Percentiles rank a stretch among this genome's conserved stretches.
phyloP scores from a whole-genome alignment of 257 asterid species.

The Solanum medicagineum region DNA sequence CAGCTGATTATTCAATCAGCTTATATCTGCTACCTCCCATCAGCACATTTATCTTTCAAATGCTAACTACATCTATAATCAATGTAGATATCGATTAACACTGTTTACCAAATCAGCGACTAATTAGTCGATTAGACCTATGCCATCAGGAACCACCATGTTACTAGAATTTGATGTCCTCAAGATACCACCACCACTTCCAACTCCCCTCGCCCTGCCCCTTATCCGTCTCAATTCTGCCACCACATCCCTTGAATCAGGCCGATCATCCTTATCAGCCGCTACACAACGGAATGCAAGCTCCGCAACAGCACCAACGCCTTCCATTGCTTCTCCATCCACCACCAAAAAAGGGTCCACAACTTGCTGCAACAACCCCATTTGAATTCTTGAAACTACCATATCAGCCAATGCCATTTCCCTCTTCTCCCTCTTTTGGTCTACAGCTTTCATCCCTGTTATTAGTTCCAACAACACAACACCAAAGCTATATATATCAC shows the following conservation, averaged over 20 bases:
- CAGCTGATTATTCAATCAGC: neutral
- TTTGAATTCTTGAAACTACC: slow-evolving; percentile 84
- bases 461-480: slow-evolving; percentile 73
- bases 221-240: slow-evolving; percentile 59
- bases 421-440: slow-evolving; percentile 66
- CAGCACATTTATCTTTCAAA: neutral
- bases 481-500: slow-evolving; percentile 88
- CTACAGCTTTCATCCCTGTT: slow-evolving; percentile 89
- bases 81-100: neutral
- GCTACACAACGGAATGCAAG: slow-evolving; percentile 86
- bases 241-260: slow-evolving; percentile 77
- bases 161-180: slow-evolving; percentile 50
- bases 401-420: slow-evolving; percentile 80
- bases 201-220: slow-evolving; percentile 26
- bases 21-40: neutral
- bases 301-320: slow-evolving; percentile 68
- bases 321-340: slow-evolving; percentile 53
- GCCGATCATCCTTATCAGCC: slow-evolving; percentile 74
- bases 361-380: slow-evolving; percentile 80
- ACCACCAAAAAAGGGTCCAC: slow-evolving; percentile 67
- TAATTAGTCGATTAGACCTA: slow-evolving; percentile 20
- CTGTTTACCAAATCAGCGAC: neutral
- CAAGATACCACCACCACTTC: slow-evolving; percentile 24
- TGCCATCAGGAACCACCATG: slow-evolving; percentile 64
- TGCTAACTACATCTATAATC: neutral